Evolutionary conservation across 768 basidiomycete genomes (phyloP).

Genomic region (Auriculariales sp.): DNA sequence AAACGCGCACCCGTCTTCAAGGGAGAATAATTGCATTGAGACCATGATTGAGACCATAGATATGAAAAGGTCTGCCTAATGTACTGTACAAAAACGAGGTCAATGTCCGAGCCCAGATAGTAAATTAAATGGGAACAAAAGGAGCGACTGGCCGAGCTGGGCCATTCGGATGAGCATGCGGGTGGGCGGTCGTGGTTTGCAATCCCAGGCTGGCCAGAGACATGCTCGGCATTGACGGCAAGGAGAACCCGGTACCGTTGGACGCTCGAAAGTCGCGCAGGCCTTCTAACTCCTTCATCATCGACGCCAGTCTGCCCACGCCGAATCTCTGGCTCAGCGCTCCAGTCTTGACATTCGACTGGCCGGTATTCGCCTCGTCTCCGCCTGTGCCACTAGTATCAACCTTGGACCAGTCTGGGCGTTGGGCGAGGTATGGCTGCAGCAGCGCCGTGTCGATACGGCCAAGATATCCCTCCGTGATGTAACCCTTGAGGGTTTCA

Average conservation of each 20-base stretch:
- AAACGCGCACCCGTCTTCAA: conserved; percentile 68
- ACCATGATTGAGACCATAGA: too few species aligned
- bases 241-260: background rate
- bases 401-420: conserved; percentile 83
- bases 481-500: conserved; percentile 88
- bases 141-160: background rate
- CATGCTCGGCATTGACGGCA: background rate
- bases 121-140: background rate
- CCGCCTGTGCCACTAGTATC: conserved; percentile 76
- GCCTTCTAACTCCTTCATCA: conserved; percentile 80
- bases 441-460: conserved; percentile 78
- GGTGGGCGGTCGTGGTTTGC: background rate
- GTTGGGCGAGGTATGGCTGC: conserved; percentile 78
- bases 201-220: background rate
- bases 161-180: background rate
- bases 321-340: conserved; percentile 43
- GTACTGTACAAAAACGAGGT: background rate
- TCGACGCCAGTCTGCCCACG: conserved; percentile 60
- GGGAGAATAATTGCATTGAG: conserved; percentile 42
- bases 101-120: background rate
- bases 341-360: too few species aligned
- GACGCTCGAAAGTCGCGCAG: conserved; percentile 21
- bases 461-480: conserved; percentile 86
- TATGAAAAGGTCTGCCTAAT: background rate
- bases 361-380: too few species aligned